These are phyloP conservation scores for Biscogniauxia sp. DNA, from an alignment of 2,329 filamentous ascomycete genomes.

Conservation along the genomic window DNA sequence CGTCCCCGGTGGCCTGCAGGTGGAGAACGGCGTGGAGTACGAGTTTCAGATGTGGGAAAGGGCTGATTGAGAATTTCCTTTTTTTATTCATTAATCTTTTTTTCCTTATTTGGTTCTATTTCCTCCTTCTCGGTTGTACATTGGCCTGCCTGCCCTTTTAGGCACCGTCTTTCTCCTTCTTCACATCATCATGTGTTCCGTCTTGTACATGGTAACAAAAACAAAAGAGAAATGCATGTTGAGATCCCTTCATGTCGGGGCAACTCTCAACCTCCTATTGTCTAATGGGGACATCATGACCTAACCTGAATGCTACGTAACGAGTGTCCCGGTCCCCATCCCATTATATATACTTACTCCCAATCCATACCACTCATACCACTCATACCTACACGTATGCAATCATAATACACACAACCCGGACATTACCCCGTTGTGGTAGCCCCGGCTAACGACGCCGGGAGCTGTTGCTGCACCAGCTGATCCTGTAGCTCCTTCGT, in stretches of 20 bases:
- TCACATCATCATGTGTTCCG: not conserved
- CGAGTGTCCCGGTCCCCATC: not conserved
- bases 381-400: not conserved
- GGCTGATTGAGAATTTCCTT: slow-evolving; percentile 27
- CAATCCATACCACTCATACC: not conserved
- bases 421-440: slow-evolving; percentile 3
- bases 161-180: not conserved
- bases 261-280: not conserved
- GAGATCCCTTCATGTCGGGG: not conserved
- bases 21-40: slow-evolving; percentile 64
- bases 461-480: slow-evolving; percentile 14
- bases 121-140: not conserved
- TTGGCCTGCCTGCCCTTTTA: not conserved
- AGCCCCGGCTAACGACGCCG: not conserved
- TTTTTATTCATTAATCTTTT: not conserved
- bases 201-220: not conserved
- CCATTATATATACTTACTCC: not conserved
- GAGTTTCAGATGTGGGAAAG: slow-evolving; percentile 75
- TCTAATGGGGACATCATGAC: not conserved
- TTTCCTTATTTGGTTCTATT: too few relatives aligned
- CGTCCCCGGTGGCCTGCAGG: slow-evolving; percentile 53
- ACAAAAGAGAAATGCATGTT: not conserved
- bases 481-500: slow-evolving; percentile 38
- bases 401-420: slow-evolving; percentile 4
- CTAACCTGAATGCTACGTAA: not conserved